Evolutionary conservation across 1,284 basidiomycete species (phyloP), one percentile per base, ranked within the genome.

Genomic region (Irpex sp.): DNA sequence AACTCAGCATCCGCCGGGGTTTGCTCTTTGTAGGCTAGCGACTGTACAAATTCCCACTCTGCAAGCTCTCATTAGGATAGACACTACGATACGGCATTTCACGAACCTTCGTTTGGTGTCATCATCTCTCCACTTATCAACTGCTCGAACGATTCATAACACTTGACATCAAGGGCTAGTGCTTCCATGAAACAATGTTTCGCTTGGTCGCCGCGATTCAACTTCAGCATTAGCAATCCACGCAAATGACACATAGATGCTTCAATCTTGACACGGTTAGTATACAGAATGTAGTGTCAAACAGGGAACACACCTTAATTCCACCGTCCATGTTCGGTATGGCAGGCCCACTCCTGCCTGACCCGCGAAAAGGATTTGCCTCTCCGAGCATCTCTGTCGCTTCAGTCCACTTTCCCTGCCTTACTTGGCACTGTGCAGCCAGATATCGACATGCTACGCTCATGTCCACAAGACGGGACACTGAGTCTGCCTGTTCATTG

Each of bases 11-110:
- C 95, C 62, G 94, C 90, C 3, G 84, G 88, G 49, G 80, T 88
- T 75, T 99, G 96, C 19, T 90, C 85, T 19, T 82, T 78, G 69
- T 93, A 99, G 5, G 90, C 83, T 9, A 99, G 81, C 14, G 84
- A 81, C 73, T 94, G 90, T 1, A 99, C 84, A 67, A 99, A 96
- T 62, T 93, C 89, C 97, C 97, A 99, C 75, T 98, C 96, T 96
- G 69, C 35, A n/a, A 10, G 58, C 9, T 56, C 58, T 37, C 14
- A 28, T 39, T 5, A 54, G 52, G n/a, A 52, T 7, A 52, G 21
- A 19, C 10, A 16, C 4, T 5, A 19, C 19, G n/a, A 19, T 18
- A 36, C 5, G 9, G 14, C 28, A 28, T 2, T 3, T 14, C 60
- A 19, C 78, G 55, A 61, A 93, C 94, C 94, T 84, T 98, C 96